Conservation (phyloP, 2,329 filamentous ascomycete species). For the Neofusicoccum kwambonambiense region DNA sequence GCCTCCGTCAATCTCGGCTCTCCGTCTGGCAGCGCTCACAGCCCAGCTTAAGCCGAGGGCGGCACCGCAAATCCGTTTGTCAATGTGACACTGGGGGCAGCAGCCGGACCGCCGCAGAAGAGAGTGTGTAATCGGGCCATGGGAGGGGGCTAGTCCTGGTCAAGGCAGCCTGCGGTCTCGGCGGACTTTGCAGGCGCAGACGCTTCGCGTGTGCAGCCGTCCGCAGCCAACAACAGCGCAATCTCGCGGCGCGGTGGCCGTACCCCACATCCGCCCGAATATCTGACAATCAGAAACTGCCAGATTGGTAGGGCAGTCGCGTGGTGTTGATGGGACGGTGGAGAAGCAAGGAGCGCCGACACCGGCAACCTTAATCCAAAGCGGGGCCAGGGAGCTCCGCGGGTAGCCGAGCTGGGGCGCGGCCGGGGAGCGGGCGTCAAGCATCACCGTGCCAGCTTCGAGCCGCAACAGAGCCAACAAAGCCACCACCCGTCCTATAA, state of each 20-base stretch:
- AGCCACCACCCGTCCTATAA: conserved; percentile 11
- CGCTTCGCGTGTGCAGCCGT: neutral
- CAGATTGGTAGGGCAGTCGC: conserved; percentile 6
- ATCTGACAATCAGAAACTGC: conserved; percentile 14
- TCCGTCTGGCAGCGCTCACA: neutral
- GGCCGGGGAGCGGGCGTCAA: neutral
- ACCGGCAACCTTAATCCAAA: conserved; percentile 9
- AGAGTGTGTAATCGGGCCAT: neutral
- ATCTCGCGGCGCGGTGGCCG: neutral
- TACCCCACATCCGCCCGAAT: conserved; percentile 2
- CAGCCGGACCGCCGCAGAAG: neutral
- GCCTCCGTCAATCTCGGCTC: neutral
- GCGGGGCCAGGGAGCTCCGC: conserved; percentile 4
- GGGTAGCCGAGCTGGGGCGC: conserved; percentile 13
- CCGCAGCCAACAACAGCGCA: neutral
- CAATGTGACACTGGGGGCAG: neutral
- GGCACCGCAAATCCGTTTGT: neutral
- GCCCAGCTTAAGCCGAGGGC: neutral
- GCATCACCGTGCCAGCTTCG: neutral
- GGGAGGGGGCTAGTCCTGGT: neutral
- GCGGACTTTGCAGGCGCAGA: neutral
- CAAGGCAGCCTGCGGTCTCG: neutral
- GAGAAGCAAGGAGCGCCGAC: conserved; percentile 7
- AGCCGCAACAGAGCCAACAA: conserved; percentile 6
- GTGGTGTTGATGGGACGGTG: conserved; percentile 8